Evolutionary conservation across 192 early-diverging fungal species (phyloP).

Genomic region (Rhizophagus clarus): DNA sequence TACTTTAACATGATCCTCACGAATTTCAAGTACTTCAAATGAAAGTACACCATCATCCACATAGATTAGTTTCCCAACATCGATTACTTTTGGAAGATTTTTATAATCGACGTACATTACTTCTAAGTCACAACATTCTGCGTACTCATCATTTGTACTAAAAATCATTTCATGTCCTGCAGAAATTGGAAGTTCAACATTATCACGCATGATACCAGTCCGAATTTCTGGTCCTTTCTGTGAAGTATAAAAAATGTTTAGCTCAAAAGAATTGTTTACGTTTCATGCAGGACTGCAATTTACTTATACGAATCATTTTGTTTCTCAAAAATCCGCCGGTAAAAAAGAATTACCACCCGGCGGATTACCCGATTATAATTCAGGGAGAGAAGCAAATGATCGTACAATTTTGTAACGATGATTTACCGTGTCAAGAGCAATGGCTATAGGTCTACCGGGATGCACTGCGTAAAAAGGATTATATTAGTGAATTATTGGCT

Average conservation of each 20-base stretch:
- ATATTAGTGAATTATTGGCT: slow-evolving; percentile 21
- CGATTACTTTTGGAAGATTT: slow-evolving; percentile 76
- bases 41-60: slow-evolving; percentile 96
- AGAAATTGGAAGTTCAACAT: slow-evolving; percentile 67
- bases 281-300: too few species aligned
- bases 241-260: neutral
- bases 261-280: too few species aligned
- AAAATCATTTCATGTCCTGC: slow-evolving; percentile 82
- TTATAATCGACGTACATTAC: slow-evolving; percentile 81
- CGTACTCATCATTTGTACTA: slow-evolving; percentile 65
- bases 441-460: slow-evolving; percentile 56
- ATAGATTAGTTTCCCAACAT: slow-evolving; percentile 74
- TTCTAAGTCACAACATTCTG: slow-evolving; percentile 62
- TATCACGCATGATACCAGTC: slow-evolving; percentile 78
- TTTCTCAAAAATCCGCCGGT: neutral
- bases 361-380: neutral
- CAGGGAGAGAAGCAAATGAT: neutral
- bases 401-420: neutral
- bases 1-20: slow-evolving; percentile 63
- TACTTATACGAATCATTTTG: too few species aligned
- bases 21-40: slow-evolving; percentile 84
- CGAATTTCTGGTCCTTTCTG: slow-evolving; percentile 86
- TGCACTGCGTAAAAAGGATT: slow-evolving; percentile 32
- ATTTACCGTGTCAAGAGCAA: slow-evolving; percentile 71
- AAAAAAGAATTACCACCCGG: neutral